phyloP scores from a whole-genome alignment of 129 eudicot species.

The Lactuca sativa region DNA sequence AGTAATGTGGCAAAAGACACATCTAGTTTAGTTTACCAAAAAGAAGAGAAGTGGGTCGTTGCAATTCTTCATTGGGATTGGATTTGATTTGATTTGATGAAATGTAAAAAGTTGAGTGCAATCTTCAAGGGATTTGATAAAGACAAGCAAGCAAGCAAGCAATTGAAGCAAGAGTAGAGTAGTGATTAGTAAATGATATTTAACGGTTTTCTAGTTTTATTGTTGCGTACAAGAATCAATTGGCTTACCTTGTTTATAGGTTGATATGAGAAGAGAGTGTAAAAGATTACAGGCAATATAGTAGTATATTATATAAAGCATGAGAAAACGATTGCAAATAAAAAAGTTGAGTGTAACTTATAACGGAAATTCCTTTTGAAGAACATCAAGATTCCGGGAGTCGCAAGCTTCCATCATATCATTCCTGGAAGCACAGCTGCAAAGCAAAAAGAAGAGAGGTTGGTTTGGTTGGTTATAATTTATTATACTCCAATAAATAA shows the following conservation, averaged over 20 bases:
- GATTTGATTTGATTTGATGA: too few relatives aligned
- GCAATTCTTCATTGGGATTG: neutral
- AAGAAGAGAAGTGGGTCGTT: neutral
- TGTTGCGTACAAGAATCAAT: constrained; percentile 24
- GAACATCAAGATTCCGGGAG: constrained; percentile 84
- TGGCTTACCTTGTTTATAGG: neutral
- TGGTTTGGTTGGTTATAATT: too few relatives aligned
- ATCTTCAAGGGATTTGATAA: too few relatives aligned
- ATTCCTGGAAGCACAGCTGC: constrained; percentile 87
- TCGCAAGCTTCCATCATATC: constrained; percentile 94
- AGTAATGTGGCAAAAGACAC: neutral
- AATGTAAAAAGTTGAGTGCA: too few relatives aligned
- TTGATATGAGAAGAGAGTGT: neutral
- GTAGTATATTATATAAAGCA: neutral
- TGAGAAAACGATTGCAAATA: neutral
- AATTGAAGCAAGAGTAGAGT: too few relatives aligned
- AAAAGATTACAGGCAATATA: neutral
- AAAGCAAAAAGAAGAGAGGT: neutral
- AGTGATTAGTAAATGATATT: neutral
- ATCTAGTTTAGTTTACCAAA: neutral
- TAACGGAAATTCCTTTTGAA: constrained; percentile 90
- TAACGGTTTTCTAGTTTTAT: constrained; percentile 9
- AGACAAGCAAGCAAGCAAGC: too few relatives aligned
- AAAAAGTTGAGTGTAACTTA: constrained; percentile 19
- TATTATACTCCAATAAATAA: neutral